These are phyloP conservation scores for Triticum timopheevii DNA, from an alignment of 176 grass and related monocot species.

Conservation along the genomic window DNA sequence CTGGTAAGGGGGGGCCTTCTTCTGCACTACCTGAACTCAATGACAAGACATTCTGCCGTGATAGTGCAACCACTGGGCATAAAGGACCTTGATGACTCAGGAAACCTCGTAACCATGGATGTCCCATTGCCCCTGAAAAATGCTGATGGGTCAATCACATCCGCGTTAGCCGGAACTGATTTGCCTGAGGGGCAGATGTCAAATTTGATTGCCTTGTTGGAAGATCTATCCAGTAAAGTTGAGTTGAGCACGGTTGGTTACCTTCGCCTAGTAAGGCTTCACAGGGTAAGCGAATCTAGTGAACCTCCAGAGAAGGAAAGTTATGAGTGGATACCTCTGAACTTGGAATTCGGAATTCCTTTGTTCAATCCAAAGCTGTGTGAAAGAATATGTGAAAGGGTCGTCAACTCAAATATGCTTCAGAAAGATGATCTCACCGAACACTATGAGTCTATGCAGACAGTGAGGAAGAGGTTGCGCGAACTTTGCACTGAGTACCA, in stretches of 20 bases:
- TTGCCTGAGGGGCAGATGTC: constrained; percentile 44
- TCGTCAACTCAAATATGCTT: constrained; percentile 60
- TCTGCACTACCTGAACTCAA: constrained; percentile 77
- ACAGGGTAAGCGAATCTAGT: constrained; percentile 42
- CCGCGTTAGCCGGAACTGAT: neutral
- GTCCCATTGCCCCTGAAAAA: constrained; percentile 70
- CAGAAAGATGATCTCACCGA: constrained; percentile 63
- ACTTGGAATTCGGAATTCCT: constrained; percentile 90
- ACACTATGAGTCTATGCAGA: constrained; percentile 81
- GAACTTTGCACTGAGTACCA: constrained; percentile 88
- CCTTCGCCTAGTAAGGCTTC: constrained; percentile 76
- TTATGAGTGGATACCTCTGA: constrained; percentile 83
- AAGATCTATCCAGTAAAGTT: constrained; percentile 52
- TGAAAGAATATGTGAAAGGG: constrained; percentile 74
- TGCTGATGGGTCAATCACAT: constrained; percentile 61
- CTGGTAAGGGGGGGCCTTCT: constrained; percentile 79
- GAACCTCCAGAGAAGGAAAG: constrained; percentile 25
- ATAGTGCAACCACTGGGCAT: constrained; percentile 78
- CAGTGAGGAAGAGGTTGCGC: constrained; percentile 62
- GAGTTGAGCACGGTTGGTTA: constrained; percentile 79
- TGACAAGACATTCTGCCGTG: constrained; percentile 78
- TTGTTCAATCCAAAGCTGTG: constrained; percentile 89
- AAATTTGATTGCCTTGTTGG: constrained; percentile 54
- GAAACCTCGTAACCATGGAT: constrained; percentile 67
- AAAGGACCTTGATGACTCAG: constrained; percentile 74